Conservation (phyloP, 129 eudicot species). For the Lactuca saligna region DNA sequence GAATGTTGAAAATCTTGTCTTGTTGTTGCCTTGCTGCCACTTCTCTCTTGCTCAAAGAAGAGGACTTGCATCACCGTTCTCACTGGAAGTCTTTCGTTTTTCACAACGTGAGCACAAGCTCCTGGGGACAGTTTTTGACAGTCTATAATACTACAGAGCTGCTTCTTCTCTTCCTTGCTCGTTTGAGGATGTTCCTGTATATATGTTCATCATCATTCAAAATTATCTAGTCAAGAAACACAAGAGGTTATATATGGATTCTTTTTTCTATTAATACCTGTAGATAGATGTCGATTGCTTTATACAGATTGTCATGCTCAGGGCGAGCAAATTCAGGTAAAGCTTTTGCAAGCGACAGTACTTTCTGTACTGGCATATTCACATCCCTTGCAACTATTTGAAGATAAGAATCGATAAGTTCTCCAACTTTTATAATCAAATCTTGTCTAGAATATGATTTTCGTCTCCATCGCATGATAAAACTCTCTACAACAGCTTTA, state of each 20-base stretch:
- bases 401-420: slow-evolving; percentile 63
- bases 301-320: slow-evolving; percentile 71
- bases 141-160: slow-evolving; percentile 63
- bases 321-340: slow-evolving; percentile 68
- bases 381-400: slow-evolving; percentile 53
- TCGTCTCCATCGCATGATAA: slow-evolving; percentile 49
- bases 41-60: slow-evolving; percentile 65
- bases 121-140: slow-evolving; percentile 70
- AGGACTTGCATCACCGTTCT: slow-evolving; percentile 83
- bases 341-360: slow-evolving; percentile 62
- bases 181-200: slow-evolving; percentile 71
- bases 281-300: slow-evolving; percentile 65
- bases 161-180: slow-evolving; percentile 74
- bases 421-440: slow-evolving; percentile 47
- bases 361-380: slow-evolving; percentile 48
- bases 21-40: slow-evolving; percentile 13
- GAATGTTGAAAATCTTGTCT: slow-evolving; percentile 9
- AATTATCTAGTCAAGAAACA: background rate
- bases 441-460: slow-evolving; percentile 37
- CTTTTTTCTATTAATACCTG: slow-evolving; percentile 19
- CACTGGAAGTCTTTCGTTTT: slow-evolving; percentile 66
- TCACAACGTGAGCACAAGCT: slow-evolving; percentile 66
- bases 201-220: background rate
- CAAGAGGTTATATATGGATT: background rate
- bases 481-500: slow-evolving; percentile 55